Base-by-base conservation (phyloP, 2,329 filamentous ascomycete genomes). In the Laburnicola sp. region DNA sequence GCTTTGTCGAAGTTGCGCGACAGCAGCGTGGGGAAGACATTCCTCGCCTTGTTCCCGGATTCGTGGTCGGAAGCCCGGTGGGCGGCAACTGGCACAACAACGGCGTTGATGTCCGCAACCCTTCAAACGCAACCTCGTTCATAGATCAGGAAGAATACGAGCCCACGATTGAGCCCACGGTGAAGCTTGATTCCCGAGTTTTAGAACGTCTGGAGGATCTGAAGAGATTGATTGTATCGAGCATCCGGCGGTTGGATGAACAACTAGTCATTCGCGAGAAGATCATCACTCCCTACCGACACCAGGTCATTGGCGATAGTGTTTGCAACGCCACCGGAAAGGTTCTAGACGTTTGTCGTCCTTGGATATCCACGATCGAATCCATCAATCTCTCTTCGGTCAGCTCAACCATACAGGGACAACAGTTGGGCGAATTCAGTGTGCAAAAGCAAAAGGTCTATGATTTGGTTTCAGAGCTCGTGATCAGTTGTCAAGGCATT, bases 11-110 rank as follows among this genome's bases (percentile, higher is more conserved):
- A 69, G 89, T 97, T 40, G 94, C 94, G 11, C 86, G 91, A 61
- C 90, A 96, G 70, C 94, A 97, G 72, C 83, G 92, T 50, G 93
- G 93, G 50, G 93, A 97, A 68, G 89, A 94, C 35, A 95, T 97
- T 48, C 91, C 90, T 11, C 86, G 94, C n/a, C 80, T 97, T 2
- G 87, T 95, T 48, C 94, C 94, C 16, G 94, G 94, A 1, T 99
- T 99, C 69, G 87, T 97, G 28, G 85, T 92, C 54, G 91, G 92
- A 27, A 96, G 89, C 71, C 85, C 80, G 37, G 82, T 84, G 3
- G 93, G 92, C 41, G 94, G 92, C 32, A 93, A 86, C 71, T 99
- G 94, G 94, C 89, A 83, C 60, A 84, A 81, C 67, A 86, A 86
- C 62, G 84, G 82, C 40, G 71, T 76, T 77, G 83, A 50, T 72